A percentile compares a stretch with the other conserved stretches of the same genome.
phyloP scores from a whole-genome alignment of 306 rosid genomes.

The Rosa rugosa region DNA sequence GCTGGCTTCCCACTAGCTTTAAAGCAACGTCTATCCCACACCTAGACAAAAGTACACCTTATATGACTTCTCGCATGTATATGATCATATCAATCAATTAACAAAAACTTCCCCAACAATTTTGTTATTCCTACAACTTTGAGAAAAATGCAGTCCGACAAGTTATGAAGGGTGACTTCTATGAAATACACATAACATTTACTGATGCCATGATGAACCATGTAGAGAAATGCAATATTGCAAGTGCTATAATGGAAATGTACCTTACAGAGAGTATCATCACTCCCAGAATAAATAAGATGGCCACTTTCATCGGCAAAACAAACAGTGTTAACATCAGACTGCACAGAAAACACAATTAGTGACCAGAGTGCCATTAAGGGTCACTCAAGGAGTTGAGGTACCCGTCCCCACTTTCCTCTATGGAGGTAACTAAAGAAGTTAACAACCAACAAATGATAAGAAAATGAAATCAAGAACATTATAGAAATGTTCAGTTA shows the following conservation, averaged over 20 bases:
- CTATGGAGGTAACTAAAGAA: not conserved
- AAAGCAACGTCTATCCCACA: constrained; percentile 96
- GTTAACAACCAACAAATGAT: not conserved
- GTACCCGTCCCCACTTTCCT: not conserved
- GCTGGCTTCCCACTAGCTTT: constrained; percentile 59
- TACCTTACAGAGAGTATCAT: constrained; percentile 91
- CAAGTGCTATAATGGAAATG: not conserved
- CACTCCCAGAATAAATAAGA: constrained; percentile 93
- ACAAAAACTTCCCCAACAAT: not conserved
- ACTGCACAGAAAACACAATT: constrained; percentile 49
- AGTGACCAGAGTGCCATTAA: not conserved
- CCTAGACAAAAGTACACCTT: constrained; percentile 46
- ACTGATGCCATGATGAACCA: not conserved
- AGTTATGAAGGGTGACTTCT: not conserved
- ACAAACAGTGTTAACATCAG: constrained; percentile 94
- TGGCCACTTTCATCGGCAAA: constrained; percentile 91
- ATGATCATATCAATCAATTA: not conserved
- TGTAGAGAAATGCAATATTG: not conserved
- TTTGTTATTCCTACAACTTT: not conserved
- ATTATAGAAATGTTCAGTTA: not conserved
- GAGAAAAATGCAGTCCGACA: not conserved
- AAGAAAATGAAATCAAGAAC: not conserved
- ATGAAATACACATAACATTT: not conserved
- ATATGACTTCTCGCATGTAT: not conserved
- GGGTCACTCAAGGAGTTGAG: not conserved